Conservation (phyloP, 2,329 filamentous ascomycete species). For the Aspergillus hiratsukae region DNA sequence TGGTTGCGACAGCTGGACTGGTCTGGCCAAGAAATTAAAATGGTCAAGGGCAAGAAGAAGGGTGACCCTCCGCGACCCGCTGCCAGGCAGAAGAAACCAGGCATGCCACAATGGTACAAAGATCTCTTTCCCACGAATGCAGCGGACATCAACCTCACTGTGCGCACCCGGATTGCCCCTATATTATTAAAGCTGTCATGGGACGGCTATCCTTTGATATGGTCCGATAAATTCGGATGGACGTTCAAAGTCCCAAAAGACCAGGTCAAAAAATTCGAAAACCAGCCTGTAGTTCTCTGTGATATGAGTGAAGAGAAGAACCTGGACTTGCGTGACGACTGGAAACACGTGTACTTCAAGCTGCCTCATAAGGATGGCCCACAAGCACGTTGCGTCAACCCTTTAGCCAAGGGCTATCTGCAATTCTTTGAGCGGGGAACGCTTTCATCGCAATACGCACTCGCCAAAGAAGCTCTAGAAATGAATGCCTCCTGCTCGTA, state of each 20-base stretch:
- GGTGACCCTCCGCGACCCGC: conserved; percentile 70
- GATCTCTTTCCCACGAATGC: conserved; percentile 71
- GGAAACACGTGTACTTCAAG: conserved; percentile 72
- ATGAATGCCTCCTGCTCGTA: conserved; percentile 99
- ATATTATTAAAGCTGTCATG: conserved; percentile 78
- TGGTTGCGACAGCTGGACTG: conserved; percentile 95
- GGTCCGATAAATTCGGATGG: conserved; percentile 93
- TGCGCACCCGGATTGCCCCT: conserved; percentile 82
- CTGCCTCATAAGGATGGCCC: conserved; percentile 95
- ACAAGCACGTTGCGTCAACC: conserved; percentile 74
- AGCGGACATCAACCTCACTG: conserved; percentile 66
- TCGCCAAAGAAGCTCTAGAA: conserved; percentile 90
- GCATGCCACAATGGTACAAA: conserved; percentile 95
- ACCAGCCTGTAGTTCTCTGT: conserved; percentile 68
- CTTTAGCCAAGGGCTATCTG: conserved; percentile 86
- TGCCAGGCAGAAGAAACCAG: conserved; percentile 84
- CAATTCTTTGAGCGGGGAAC: conserved; percentile 86
- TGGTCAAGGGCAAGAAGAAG: conserved; percentile 90
- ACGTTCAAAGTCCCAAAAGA: conserved; percentile 70
- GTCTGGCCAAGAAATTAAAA: conserved; percentile 86
- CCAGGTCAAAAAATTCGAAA: conserved; percentile 61
- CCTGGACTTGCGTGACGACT: conserved; percentile 61
- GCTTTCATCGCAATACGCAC: conserved; percentile 78
- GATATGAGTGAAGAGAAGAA: conserved; percentile 74
- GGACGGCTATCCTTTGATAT: conserved; percentile 84